Evolutionary conservation across 106 monocot genomes (phyloP).

Genomic region (Apostasia shenzhenica): DNA sequence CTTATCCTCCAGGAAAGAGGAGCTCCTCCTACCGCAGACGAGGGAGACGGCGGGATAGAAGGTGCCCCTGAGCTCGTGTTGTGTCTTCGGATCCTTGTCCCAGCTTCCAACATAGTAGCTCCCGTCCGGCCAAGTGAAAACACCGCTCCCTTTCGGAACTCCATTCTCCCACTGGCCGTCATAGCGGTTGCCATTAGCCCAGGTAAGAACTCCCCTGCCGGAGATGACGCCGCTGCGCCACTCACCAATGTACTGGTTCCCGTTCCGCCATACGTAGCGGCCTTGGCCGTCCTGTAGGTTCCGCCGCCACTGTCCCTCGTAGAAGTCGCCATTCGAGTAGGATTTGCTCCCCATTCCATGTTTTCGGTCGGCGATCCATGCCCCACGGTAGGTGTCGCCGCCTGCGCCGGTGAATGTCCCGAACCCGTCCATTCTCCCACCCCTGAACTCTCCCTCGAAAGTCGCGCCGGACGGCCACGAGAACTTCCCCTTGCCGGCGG

Average conservation of each 20-base stretch:
- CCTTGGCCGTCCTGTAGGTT: slow-evolving; percentile 45
- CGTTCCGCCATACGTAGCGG: slow-evolving; percentile 44
- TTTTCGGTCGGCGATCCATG: slow-evolving; percentile 34
- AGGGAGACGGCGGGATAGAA: neutral
- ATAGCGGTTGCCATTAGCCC: slow-evolving; percentile 45
- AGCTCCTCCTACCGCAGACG: neutral
- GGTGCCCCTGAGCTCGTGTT: neutral
- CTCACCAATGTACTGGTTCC: slow-evolving; percentile 46
- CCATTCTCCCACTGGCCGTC: slow-evolving; percentile 63
- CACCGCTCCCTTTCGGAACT: slow-evolving; percentile 30
- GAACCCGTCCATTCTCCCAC: slow-evolving; percentile 45
- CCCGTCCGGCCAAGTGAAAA: slow-evolving; percentile 44
- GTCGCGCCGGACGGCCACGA: slow-evolving; percentile 71
- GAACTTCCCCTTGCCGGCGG: slow-evolving; percentile 49
- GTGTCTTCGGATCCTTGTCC: neutral
- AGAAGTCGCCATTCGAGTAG: slow-evolving; percentile 56
- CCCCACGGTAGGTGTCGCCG: slow-evolving; percentile 44
- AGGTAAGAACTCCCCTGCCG: slow-evolving; percentile 32
- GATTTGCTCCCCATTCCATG: slow-evolving; percentile 44
- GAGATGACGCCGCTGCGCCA: slow-evolving; percentile 42
- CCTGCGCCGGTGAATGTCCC: slow-evolving; percentile 34
- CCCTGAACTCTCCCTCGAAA: slow-evolving; percentile 51
- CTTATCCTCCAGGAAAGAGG: neutral
- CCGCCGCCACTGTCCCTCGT: slow-evolving; percentile 51
- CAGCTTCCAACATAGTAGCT: slow-evolving; percentile 21